phyloP scores from a whole-genome alignment of 352 stramenopile genomes.

The Globisporangium sylvaticum region DNA sequence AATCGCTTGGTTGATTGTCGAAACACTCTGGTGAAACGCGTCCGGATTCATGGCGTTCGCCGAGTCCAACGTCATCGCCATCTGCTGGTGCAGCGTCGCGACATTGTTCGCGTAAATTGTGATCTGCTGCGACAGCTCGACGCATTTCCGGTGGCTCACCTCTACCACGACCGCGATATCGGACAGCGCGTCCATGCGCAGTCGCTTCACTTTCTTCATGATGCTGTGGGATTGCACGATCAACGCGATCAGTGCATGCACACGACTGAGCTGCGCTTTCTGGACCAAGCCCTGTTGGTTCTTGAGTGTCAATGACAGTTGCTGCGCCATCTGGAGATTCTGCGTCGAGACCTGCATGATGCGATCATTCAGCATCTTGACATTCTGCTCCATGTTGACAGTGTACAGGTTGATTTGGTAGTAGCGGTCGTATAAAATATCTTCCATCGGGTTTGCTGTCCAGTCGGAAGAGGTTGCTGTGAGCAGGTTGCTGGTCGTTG shows the following conservation, averaged over 20 bases:
- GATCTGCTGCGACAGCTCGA: conserved; percentile 51
- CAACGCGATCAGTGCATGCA: conserved; percentile 40
- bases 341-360: conserved; percentile 45
- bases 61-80: conserved; percentile 36
- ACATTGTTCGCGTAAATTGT: conserved; percentile 32
- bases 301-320: conserved; percentile 25
- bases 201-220: conserved; percentile 45
- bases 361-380: conserved; percentile 32
- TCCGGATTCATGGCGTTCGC: conserved; percentile 23
- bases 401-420: conserved; percentile 43
- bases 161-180: conserved; percentile 59
- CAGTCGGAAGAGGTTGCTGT: conserved; percentile 20
- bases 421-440: conserved; percentile 53
- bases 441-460: conserved; percentile 47
- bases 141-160: conserved; percentile 52
- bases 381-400: conserved; percentile 35
- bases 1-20: conserved; percentile 39
- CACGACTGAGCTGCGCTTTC: conserved; percentile 23
- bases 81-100: conserved; percentile 32
- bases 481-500: conserved; percentile 16
- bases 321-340: conserved; percentile 31
- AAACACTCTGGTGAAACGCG: conserved; percentile 42
- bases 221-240: conserved; percentile 54
- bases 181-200: conserved; percentile 46
- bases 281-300: conserved; percentile 30